Conservation (phyloP, 192 early-diverging fungal genomes). For the Spizellomyces punctatus region DNA sequence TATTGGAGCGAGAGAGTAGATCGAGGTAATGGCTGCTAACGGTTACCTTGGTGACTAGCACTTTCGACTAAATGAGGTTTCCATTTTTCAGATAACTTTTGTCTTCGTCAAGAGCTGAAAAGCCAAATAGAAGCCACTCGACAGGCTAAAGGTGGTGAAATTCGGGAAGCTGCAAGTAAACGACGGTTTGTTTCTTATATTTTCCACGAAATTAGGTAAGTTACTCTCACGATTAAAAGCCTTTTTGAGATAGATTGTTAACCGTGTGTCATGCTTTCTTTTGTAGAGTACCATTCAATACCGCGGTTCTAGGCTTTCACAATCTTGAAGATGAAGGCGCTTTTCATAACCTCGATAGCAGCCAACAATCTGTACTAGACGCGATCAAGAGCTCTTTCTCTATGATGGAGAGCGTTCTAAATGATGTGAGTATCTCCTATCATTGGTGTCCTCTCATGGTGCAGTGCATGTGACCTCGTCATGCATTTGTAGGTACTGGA, state of each 20-base stretch:
- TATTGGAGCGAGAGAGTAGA: slow-evolving; percentile 28
- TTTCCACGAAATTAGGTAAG: slow-evolving; percentile 12
- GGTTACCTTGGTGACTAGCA: background rate
- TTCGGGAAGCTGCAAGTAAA: slow-evolving; percentile 24
- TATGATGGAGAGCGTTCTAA: slow-evolving; percentile 24
- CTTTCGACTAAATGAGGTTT: background rate
- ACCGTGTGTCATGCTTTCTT: too few species aligned
- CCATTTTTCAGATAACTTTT: slow-evolving; percentile 1
- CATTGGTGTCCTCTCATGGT: too few species aligned
- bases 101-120: slow-evolving; percentile 13
- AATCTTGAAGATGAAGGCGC: slow-evolving; percentile 21
- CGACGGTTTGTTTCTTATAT: slow-evolving; percentile 18
- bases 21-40: slow-evolving; percentile 2
- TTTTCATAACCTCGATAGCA: background rate
- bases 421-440: slow-evolving; percentile 4
- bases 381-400: slow-evolving; percentile 13
- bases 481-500: slow-evolving; percentile 10
- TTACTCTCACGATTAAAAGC: background rate
- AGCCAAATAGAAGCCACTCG: slow-evolving; percentile 15
- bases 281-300: slow-evolving; percentile 16
- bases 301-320: slow-evolving; percentile 22
- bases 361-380: slow-evolving; percentile 1
- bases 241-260: too few species aligned
- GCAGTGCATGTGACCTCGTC: background rate
- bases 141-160: slow-evolving; percentile 9